Percentiles rank a stretch among this genome's conserved stretches.
Evolutionary conservation across 2,329 filamentous ascomycete species (phyloP).

Genomic region (Sclerotinia sclerotiorum): DNA sequence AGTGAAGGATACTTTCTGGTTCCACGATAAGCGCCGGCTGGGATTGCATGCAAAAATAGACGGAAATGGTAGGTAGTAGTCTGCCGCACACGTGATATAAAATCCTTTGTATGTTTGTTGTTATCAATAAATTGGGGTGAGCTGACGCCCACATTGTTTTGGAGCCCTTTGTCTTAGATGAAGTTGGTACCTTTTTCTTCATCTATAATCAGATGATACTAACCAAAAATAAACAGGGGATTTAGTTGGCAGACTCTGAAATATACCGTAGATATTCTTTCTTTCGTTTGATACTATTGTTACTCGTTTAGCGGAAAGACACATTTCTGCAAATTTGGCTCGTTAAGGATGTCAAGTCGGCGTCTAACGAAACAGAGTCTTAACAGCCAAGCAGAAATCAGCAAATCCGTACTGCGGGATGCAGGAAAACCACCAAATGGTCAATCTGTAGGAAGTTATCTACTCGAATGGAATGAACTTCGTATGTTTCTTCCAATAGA

Average conservation of each 20-base stretch:
- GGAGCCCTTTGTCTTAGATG: no score
- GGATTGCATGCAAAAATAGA: not conserved
- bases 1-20: no score
- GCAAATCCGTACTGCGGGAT: not conserved
- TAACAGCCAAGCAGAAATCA: not conserved
- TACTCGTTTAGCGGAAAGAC: not conserved
- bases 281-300: not conserved
- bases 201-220: no score
- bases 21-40: no score
- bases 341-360: not conserved
- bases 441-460: not conserved
- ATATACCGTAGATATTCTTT: not conserved
- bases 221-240: no score
- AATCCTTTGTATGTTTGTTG: not conserved
- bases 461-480: conserved; percentile 13
- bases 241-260: no score
- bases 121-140: not conserved
- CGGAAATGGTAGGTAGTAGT: not conserved
- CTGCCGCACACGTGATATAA: not conserved
- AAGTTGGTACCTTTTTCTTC: no score
- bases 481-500: not conserved
- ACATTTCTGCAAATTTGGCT: not conserved
- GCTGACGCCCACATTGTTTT: no score
- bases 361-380: not conserved
- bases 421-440: not conserved